Evolutionary conservation across 352 stramenopile genomes (phyloP), one percentile per base, ranked within the genome.

Genomic region (Plasmopara halstedii): DNA sequence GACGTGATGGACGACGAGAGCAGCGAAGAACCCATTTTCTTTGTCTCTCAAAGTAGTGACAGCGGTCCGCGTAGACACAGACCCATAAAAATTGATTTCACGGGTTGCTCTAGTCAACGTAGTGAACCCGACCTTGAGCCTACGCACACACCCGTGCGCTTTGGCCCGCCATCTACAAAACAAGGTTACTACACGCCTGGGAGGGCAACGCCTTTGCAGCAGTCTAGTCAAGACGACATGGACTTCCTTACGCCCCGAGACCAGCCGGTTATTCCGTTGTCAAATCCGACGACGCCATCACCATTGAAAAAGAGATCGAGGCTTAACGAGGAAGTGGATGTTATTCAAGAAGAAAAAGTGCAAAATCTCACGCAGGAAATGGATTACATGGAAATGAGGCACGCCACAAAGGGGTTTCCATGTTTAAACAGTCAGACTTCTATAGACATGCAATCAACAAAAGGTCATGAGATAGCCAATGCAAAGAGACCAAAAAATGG

Each of bases 211-310:
- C 63, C 68, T 11, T 61, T 84, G 60, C 81, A 86, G 47, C 78
- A 70, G 48, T 89, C 75, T 66, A 90, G 78, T 42, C 81, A 93
- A 43, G 78, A 93, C 58, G 77, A 87, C 13, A 64, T 90, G 54
- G 81, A 93, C 60, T 93, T 89, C 63, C 70, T 85, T 27, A 93
- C 81, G 40, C 81, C 81, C 14, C 57, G 80, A 47, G 81, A 93
- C 55, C 81, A 93, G 47, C 81, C 81, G 1, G 78, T 93, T 26
- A 67, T 90, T 46, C 78, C 77, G 9, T 56, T 93, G 35, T 93
- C 81, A 17, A 80, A 90, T 38, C 78, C 81, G 7, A 87, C 74
- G 40, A 89, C 81, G 25, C 81, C 81, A 14, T 90, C 81, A 22
- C 81, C 81, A 6, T 59, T 93, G 18, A 90, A 90, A 47, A 93